Evolutionary conservation across 208 protist species (phyloP).

Genomic region (Crithidia bombi): DNA sequence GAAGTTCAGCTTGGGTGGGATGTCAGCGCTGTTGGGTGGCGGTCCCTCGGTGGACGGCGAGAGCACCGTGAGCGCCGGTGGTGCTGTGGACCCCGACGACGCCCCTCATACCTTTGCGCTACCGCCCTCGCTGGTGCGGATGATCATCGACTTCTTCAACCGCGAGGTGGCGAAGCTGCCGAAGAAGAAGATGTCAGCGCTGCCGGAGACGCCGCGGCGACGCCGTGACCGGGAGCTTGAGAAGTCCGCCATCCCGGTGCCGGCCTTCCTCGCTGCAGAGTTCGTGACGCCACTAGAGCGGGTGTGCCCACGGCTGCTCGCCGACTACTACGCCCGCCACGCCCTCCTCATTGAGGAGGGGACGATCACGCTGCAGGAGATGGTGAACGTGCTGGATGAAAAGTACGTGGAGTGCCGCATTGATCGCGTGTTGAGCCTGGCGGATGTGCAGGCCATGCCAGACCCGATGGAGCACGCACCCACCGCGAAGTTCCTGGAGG

Average conservation of each 20-base stretch:
- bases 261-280: conserved; percentile 54
- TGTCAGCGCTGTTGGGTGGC: conserved; percentile 19
- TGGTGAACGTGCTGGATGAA: conserved; percentile 86
- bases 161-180: conserved; percentile 53
- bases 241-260: conserved; percentile 59
- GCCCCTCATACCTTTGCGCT: conserved; percentile 60
- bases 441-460: conserved; percentile 53
- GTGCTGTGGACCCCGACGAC: conserved; percentile 35
- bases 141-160: conserved; percentile 75
- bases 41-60: conserved; percentile 12
- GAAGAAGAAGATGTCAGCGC: conserved; percentile 53
- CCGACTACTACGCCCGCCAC: conserved; percentile 66
- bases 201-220: conserved; percentile 63
- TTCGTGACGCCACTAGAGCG: conserved; percentile 69
- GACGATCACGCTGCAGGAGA: conserved; percentile 86
- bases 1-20: conserved; percentile 60
- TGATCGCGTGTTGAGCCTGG: conserved; percentile 48
- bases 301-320: conserved; percentile 53
- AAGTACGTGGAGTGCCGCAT: conserved; percentile 66
- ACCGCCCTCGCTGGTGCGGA: conserved; percentile 54
- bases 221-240: conserved; percentile 67
- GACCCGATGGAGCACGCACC: conserved; percentile 29
- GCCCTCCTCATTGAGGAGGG: conserved; percentile 73
- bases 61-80: conserved; percentile 2
- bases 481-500: conserved; percentile 32